Conservation (phyloP, 768 basidiomycete genomes). For the Lentinula aciculospora region DNA sequence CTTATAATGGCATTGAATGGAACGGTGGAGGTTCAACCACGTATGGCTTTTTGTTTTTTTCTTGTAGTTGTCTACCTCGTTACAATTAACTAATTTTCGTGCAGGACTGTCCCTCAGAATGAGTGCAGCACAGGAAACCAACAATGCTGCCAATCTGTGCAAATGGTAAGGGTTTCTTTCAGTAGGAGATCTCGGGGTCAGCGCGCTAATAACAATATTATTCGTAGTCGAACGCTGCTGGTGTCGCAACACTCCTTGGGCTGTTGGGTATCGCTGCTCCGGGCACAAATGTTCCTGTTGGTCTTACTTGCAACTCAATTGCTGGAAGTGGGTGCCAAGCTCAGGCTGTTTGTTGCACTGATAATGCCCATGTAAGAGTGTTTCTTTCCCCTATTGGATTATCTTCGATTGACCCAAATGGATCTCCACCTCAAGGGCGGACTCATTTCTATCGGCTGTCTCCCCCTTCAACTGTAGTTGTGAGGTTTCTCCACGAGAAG, state of each 20-base stretch:
- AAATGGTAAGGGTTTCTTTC: slow-evolving; percentile 5
- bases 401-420: background rate
- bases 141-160: slow-evolving; percentile 23
- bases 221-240: slow-evolving; percentile 1
- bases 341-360: slow-evolving; percentile 31
- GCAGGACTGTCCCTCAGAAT: slow-evolving; percentile 11
- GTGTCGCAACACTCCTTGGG: slow-evolving; percentile 17
- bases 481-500: no score
- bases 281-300: slow-evolving; percentile 22
- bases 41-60: background rate
- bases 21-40: background rate
- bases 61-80: background rate
- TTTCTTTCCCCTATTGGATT: background rate
- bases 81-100: background rate
- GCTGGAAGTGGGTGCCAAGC: slow-evolving; percentile 22
- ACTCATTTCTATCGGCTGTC: background rate
- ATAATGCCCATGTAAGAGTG: slow-evolving; percentile 28
- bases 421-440: background rate
- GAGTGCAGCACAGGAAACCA: slow-evolving; percentile 25
- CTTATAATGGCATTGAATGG: slow-evolving; percentile 8
- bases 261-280: slow-evolving; percentile 25
- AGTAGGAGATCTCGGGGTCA: background rate
- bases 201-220: background rate
- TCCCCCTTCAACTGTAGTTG: no score
- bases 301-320: slow-evolving; percentile 27